Percentiles rank a stretch among this genome's conserved stretches.
These are phyloP conservation scores for Rhodofomes roseus DNA, from an alignment of 1,284 basidiomycete species.

Conservation along the genomic window DNA sequence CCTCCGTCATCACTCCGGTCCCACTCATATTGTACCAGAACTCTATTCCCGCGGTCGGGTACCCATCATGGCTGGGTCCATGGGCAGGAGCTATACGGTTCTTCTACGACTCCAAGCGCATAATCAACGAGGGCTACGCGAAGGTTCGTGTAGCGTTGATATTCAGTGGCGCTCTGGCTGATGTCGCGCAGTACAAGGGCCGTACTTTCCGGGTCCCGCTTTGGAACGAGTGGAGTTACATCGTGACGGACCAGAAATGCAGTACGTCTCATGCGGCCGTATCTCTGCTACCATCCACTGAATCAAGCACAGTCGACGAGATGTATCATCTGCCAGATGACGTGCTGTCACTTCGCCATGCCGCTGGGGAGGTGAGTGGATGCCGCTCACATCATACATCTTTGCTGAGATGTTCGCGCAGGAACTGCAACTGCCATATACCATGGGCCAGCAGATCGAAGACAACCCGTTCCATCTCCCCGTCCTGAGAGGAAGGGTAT, in stretches of 20 bases:
- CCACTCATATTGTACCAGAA: neutral
- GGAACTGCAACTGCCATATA: constrained; percentile 11
- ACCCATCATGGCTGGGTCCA: constrained; percentile 6
- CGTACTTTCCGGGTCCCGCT: constrained; percentile 5
- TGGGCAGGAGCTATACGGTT: constrained; percentile 7
- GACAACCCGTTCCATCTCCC: constrained; percentile 12
- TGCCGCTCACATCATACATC: neutral
- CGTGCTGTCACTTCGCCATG: constrained; percentile 6
- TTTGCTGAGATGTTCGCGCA: neutral
- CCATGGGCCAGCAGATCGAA: constrained; percentile 11
- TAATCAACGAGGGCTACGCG: constrained; percentile 8
- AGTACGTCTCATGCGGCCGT: neutral
- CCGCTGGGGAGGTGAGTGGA: constrained; percentile 8
- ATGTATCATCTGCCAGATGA: constrained; percentile 11
- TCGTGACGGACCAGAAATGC: constrained; percentile 7
- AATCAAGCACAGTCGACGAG: constrained; percentile 7
- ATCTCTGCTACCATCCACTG: neutral
- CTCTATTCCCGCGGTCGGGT: constrained; percentile 5
- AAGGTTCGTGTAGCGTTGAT: neutral
- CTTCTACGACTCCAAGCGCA: constrained; percentile 4
- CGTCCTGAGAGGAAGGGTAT: constrained; percentile 6
- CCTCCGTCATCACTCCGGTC: neutral
- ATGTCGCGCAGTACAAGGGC: constrained; percentile 4
- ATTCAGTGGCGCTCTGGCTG: neutral
- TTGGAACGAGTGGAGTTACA: constrained; percentile 7